Conservation (phyloP, 1,139 yeast genomes). For the Casaregolazyma lundiana region DNA sequence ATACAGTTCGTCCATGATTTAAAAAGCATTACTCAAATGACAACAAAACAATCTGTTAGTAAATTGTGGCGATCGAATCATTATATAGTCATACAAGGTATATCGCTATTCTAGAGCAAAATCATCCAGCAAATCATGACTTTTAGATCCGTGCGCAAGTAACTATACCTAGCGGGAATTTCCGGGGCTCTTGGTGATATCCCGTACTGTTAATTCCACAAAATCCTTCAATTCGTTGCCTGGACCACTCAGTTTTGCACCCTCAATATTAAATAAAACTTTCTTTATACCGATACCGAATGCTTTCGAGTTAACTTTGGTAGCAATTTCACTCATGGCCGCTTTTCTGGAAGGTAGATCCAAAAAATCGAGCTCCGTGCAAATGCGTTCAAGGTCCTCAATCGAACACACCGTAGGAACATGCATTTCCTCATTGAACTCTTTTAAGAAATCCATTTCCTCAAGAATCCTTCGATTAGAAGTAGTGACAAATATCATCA, state of each 20-base stretch:
- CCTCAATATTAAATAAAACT: constrained; percentile 72
- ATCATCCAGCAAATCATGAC: no score
- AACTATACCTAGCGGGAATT: background rate
- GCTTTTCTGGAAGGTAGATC: constrained; percentile 47
- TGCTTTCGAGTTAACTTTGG: constrained; percentile 39
- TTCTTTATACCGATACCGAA: constrained; percentile 80
- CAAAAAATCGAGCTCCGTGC: constrained; percentile 65
- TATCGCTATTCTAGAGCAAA: no score
- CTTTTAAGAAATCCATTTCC: constrained; percentile 75
- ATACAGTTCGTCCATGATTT: no score
- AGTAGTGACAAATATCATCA: constrained; percentile 85
- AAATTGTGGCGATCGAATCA: no score
- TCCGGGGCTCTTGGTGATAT: constrained; percentile 29
- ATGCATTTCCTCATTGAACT: constrained; percentile 80
- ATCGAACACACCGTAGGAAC: constrained; percentile 68
- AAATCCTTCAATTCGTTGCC: constrained; percentile 29
- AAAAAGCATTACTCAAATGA: no score
- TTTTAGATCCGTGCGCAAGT: no score
- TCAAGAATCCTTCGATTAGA: constrained; percentile 77
- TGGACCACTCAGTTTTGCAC: constrained; percentile 25
- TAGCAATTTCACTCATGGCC: constrained; percentile 50
- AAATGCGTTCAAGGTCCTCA: constrained; percentile 65
- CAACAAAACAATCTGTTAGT: no score
- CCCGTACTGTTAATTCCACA: constrained; percentile 29
- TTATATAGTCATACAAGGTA: no score